phyloP scores from a whole-genome alignment of 768 basidiomycete genomes.

The Boletus subparvulus region DNA sequence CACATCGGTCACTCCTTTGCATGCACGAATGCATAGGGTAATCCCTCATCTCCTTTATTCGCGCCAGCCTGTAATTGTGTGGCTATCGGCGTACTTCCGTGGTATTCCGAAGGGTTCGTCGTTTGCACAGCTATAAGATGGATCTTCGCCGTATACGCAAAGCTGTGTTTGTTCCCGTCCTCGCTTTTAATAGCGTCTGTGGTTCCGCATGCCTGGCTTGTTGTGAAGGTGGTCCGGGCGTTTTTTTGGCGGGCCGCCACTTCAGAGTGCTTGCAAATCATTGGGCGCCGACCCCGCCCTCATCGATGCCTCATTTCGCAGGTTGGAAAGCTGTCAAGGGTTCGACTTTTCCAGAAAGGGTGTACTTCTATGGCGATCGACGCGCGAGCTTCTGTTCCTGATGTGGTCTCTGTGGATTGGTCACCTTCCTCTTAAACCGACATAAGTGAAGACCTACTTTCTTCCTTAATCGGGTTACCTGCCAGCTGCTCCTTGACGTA shows the following conservation, averaged over 20 bases:
- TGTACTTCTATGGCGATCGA: constrained; percentile 27
- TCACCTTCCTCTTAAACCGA: constrained; percentile 11
- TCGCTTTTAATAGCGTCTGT: not conserved
- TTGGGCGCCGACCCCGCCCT: not conserved
- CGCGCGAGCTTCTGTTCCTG: constrained; percentile 28
- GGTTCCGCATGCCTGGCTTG: not conserved
- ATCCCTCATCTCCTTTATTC: constrained; percentile 6
- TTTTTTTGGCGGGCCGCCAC: not conserved
- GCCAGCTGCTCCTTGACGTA: constrained; percentile 23
- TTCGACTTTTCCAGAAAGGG: constrained; percentile 18
- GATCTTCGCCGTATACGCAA: constrained; percentile 18
- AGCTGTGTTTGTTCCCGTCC: constrained; percentile 6
- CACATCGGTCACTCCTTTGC: constrained; percentile 7
- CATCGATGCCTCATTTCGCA: constrained; percentile 3
- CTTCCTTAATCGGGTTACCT: constrained; percentile 3
- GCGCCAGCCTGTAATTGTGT: constrained; percentile 1
- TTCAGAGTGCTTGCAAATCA: constrained; percentile 2
- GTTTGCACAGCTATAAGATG: constrained; percentile 27
- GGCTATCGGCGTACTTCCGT: constrained; percentile 6
- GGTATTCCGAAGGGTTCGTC: constrained; percentile 6
- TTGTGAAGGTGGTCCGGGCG: not conserved
- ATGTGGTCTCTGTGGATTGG: constrained; percentile 14
- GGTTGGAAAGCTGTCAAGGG: constrained; percentile 22
- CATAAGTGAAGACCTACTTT: constrained; percentile 8
- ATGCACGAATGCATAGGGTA: constrained; percentile 11